A percentile compares a stretch with the other conserved stretches of the same genome.
Evolutionary conservation across 106 monocot species (phyloP).

Genomic region (Dendrobium catenatum): DNA sequence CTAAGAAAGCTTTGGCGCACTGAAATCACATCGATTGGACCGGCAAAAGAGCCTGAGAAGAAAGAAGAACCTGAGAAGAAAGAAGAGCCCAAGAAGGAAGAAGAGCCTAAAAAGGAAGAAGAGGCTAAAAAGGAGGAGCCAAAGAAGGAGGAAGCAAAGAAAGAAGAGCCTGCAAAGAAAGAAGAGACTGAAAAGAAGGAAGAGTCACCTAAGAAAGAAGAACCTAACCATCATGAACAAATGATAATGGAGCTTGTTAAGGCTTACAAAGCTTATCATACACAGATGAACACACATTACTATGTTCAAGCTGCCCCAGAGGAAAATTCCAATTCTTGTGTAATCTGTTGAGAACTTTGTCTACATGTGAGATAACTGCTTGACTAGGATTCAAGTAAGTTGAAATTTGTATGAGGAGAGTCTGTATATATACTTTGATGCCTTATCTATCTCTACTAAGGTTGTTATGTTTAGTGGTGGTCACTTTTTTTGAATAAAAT

Average conservation of each 20-base stretch:
- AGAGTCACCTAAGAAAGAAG: conserved; percentile 2
- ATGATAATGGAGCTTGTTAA: conserved; percentile 12
- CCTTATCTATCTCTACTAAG: neutral
- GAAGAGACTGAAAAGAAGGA: conserved; percentile 15
- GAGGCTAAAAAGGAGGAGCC: conserved; percentile 12
- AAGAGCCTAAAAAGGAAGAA: conserved; percentile 16
- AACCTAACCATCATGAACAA: conserved; percentile 8
- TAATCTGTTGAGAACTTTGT: neutral
- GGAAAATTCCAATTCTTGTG: conserved; percentile 8
- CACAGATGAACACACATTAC: conserved; percentile 12
- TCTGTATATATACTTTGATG: neutral
- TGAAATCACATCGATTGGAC: conserved; percentile 17
- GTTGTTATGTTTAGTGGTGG: neutral
- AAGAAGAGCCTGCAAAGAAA: conserved; percentile 21
- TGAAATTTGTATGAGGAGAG: neutral
- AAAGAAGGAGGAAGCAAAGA: conserved; percentile 19
- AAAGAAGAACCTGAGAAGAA: conserved; percentile 30
- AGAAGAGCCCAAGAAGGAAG: conserved; percentile 20
- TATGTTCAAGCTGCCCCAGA: neutral
- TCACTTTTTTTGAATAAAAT: neutral
- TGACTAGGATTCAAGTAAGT: neutral
- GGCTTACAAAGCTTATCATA: conserved; percentile 3
- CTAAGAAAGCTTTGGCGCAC: conserved; percentile 26
- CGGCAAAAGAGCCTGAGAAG: conserved; percentile 32
- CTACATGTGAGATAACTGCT: neutral